phyloP scores from a whole-genome alignment of 371 early-diverging fungal species.

The Apophysomyces sp. region DNA sequence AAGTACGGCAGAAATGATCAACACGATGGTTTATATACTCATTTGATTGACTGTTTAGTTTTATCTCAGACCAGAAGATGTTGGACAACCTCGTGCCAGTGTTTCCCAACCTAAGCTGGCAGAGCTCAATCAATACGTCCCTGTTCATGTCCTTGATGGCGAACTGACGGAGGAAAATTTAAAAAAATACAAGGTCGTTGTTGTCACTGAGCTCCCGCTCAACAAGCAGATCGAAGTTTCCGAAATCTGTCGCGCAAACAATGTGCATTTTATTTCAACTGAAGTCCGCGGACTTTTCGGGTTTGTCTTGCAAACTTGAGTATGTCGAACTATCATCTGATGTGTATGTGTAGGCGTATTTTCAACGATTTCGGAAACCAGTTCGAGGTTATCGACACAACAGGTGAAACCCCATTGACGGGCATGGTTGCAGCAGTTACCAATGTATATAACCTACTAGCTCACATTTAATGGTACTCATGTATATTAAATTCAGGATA shows the following conservation, averaged over 20 bases:
- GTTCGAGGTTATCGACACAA: conserved; percentile 91
- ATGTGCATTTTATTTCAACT: conserved; percentile 93
- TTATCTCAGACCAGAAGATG: conserved; percentile 86
- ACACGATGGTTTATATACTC: background rate
- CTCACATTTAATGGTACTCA: background rate
- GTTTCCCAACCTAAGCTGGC: conserved; percentile 84
- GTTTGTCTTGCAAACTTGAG: conserved; percentile 29
- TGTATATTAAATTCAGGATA: conserved; percentile 45
- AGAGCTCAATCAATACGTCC: conserved; percentile 98
- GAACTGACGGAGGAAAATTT: conserved; percentile 75
- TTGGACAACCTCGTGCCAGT: conserved; percentile 90
- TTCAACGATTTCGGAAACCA: conserved; percentile 98
- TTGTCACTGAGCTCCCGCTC: conserved; percentile 80
- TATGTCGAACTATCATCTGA: background rate
- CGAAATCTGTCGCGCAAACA: conserved; percentile 81
- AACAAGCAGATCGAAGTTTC: conserved; percentile 87
- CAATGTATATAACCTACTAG: conserved; percentile 36
- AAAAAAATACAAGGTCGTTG: conserved; percentile 84
- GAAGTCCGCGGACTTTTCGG: conserved; percentile 96
- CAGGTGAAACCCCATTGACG: conserved; percentile 91
- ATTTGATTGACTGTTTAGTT: conserved; percentile 63
- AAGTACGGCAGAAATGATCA: conserved; percentile 48
- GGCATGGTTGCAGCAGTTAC: conserved; percentile 96
- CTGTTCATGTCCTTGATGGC: conserved; percentile 80
- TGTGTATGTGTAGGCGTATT: conserved; percentile 44